These are phyloP conservation scores for Apostasia ramifera DNA, from an alignment of 106 monocot species.

Conservation along the genomic window DNA sequence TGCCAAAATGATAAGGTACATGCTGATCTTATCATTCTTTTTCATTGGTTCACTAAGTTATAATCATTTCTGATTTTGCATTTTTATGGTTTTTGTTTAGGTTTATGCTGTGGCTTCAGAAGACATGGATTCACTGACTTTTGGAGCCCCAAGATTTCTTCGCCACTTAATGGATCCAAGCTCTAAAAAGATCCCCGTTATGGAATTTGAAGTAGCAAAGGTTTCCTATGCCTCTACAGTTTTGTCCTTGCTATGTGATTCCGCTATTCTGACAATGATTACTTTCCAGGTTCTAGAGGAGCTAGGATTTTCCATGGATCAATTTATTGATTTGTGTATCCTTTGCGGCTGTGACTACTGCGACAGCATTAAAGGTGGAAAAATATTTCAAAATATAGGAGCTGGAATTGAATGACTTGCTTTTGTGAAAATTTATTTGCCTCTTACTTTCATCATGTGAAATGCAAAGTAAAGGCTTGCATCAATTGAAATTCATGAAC, in stretches of 20 bases:
- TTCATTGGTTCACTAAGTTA: background rate
- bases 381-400: background rate
- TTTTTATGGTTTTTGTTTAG: constrained; percentile 21
- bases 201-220: constrained; percentile 87
- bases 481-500: too few species aligned
- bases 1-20: constrained; percentile 68
- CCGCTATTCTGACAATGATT: background rate
- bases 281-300: constrained; percentile 63
- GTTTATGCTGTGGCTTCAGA: constrained; percentile 92
- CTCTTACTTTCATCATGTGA: background rate
- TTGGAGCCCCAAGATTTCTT: constrained; percentile 85
- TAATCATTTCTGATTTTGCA: background rate
- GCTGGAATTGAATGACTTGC: background rate
- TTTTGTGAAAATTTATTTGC: background rate
- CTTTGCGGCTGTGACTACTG: constrained; percentile 93
- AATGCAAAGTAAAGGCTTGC: too few species aligned
- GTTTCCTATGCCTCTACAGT: constrained; percentile 11
- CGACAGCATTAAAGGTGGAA: constrained; percentile 75
- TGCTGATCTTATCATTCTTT: background rate
- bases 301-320: constrained; percentile 77
- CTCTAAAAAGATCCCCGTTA: constrained; percentile 81
- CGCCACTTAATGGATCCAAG: constrained; percentile 91
- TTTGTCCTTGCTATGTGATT: constrained; percentile 4
- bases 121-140: constrained; percentile 91
- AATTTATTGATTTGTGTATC: constrained; percentile 88